Conservation (phyloP, 495 filamentous ascomycete species). For the Delitschia confertaspora region DNA sequence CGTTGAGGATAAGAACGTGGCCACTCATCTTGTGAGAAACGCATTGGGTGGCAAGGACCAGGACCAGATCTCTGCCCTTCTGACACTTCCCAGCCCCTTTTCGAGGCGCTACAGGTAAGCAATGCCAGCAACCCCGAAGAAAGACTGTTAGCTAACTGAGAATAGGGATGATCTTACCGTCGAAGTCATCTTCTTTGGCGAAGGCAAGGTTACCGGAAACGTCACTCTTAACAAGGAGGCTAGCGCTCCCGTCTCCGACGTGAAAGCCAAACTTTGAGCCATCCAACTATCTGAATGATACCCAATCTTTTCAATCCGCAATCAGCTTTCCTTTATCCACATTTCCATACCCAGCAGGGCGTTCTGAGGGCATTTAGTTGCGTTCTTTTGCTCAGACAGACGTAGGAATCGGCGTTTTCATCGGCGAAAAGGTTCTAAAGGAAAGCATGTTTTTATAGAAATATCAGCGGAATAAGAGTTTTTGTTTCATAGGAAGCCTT, state of each 20-base stretch:
- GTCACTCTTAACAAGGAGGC: constrained; percentile 81
- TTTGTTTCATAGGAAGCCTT: too few species aligned
- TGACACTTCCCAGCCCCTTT: constrained; percentile 86
- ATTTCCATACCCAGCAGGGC: too few species aligned
- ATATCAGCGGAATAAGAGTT: too few species aligned
- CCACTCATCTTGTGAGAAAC: constrained; percentile 92
- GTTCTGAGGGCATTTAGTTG: too few species aligned
- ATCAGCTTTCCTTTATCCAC: too few species aligned
- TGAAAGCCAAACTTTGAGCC: too few species aligned
- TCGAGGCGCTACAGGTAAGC: constrained; percentile 78
- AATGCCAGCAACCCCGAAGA: not conserved
- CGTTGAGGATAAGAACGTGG: constrained; percentile 91
- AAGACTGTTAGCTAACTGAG: constrained; percentile 21
- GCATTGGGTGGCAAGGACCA: constrained; percentile 87
- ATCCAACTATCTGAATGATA: too few species aligned
- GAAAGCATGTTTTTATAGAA: too few species aligned
- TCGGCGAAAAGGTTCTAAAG: too few species aligned
- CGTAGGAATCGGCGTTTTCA: too few species aligned
- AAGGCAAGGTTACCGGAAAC: constrained; percentile 60
- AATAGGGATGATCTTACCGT: constrained; percentile 87
- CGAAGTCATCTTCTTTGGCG: constrained; percentile 96
- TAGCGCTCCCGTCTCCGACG: constrained; percentile 48
- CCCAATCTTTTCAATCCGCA: too few species aligned
- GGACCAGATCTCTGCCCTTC: constrained; percentile 87
- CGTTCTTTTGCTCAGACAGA: too few species aligned